Evolutionary conservation across 2,329 filamentous ascomycete species (phyloP).

Genomic region (Emmonsiellopsis sp.): DNA sequence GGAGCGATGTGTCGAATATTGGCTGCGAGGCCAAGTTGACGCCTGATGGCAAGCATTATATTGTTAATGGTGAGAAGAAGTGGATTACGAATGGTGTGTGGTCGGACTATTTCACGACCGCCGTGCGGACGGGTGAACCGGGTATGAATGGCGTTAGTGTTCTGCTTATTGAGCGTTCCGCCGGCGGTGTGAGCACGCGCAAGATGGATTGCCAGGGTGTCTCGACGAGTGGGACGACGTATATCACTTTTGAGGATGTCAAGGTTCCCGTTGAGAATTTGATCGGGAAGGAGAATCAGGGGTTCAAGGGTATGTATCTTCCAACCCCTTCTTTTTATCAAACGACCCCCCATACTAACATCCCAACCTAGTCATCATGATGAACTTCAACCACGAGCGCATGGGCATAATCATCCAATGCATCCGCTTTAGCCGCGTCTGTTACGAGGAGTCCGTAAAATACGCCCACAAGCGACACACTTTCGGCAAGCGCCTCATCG

Average conservation of each 20-base stretch:
- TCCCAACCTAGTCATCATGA: conserved; percentile 73
- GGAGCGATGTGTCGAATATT: conserved; percentile 88
- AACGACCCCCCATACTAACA: background rate
- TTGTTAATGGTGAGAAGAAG: conserved; percentile 99
- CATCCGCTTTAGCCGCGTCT: conserved; percentile 88
- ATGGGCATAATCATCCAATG: conserved; percentile 98
- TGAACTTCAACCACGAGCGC: conserved; percentile 98
- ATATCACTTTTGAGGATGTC: conserved; percentile 97
- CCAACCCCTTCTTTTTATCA: background rate
- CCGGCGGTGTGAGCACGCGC: conserved; percentile 79
- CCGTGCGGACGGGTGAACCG: conserved; percentile 75
- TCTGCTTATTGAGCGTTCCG: conserved; percentile 78
- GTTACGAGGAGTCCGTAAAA: conserved; percentile 92
- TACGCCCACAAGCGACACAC: conserved; percentile 96
- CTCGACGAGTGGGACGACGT: conserved; percentile 90
- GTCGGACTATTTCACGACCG: conserved; percentile 95
- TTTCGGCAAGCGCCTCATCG: conserved; percentile 92
- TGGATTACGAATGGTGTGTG: conserved; percentile 99
- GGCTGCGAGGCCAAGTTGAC: conserved; percentile 91
- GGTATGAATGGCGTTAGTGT: conserved; percentile 92
- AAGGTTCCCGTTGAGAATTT: conserved; percentile 99
- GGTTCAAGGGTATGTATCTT: conserved; percentile 62
- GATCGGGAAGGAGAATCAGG: conserved; percentile 94
- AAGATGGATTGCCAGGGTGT: conserved; percentile 99
- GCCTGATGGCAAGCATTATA: conserved; percentile 96